A percentile compares a stretch with the other conserved stretches of the same genome.
phyloP scores from a whole-genome alignment of 768 basidiomycete genomes.

The Mycena floridula region DNA sequence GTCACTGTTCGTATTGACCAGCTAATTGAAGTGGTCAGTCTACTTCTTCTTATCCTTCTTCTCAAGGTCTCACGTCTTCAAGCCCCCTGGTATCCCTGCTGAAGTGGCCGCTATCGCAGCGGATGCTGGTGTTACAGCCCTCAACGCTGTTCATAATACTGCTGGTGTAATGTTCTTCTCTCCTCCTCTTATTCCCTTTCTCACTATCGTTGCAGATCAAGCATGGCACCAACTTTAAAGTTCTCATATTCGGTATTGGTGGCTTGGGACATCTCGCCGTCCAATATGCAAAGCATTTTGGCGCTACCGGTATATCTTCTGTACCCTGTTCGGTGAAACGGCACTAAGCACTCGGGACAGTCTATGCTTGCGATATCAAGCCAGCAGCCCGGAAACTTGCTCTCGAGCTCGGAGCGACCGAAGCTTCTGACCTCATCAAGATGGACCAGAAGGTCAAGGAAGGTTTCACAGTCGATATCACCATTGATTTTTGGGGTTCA shows the following conservation, averaged over 20 bases:
- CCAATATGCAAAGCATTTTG: constrained; percentile 16
- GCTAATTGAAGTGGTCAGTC: constrained; percentile 10
- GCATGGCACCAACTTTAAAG: constrained; percentile 6
- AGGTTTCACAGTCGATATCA: no score
- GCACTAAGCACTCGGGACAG: constrained; percentile 1
- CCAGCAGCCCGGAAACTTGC: constrained; percentile 15
- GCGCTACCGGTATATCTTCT: constrained; percentile 10
- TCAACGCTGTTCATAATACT: constrained; percentile 9
- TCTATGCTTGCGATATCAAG: constrained; percentile 17
- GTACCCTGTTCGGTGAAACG: not conserved
- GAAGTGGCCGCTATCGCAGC: constrained; percentile 11
- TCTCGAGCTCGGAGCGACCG: constrained; percentile 12
- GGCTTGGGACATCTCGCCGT: constrained; percentile 12
- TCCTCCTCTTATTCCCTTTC: not conserved
- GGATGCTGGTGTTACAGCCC: constrained; percentile 11
- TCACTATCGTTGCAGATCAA: constrained; percentile 5
- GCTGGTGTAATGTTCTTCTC: constrained; percentile 5
- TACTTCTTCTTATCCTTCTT: not conserved
- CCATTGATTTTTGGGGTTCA: no score
- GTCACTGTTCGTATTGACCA: constrained; percentile 1
- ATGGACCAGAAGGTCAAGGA: no score
- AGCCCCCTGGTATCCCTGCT: constrained; percentile 9
- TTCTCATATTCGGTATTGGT: constrained; percentile 11
- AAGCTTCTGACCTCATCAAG: no score
- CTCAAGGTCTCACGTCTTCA: constrained; percentile 7